Percentiles rank a stretch among this genome's conserved stretches.
phyloP scores from a whole-genome alignment of 164 flowering plant species.

The Magnolia sinica region DNA sequence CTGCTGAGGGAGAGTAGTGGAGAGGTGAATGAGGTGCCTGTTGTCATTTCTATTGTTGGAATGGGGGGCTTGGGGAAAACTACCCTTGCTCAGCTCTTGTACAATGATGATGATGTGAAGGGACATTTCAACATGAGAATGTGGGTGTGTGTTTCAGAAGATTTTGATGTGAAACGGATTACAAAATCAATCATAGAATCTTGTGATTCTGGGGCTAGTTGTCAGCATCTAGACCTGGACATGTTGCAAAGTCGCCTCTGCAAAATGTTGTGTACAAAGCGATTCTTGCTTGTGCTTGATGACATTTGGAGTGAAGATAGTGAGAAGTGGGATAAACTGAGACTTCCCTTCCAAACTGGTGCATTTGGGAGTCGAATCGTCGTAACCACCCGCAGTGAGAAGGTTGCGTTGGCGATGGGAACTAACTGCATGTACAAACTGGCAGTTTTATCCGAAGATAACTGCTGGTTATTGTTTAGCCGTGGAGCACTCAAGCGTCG shows the following conservation, averaged over 20 bases:
- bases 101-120: background rate
- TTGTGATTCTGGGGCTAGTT: no score
- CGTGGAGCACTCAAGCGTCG: background rate
- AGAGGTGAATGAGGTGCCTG: background rate
- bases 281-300: background rate
- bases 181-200: background rate
- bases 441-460: background rate
- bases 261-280: background rate
- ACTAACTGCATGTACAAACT: background rate
- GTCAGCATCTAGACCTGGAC: background rate
- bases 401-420: background rate
- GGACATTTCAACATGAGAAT: background rate
- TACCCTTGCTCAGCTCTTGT: constrained; percentile 4
- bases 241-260: background rate
- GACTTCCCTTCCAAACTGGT: background rate
- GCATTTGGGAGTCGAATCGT: background rate
- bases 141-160: background rate
- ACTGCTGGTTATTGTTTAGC: constrained; percentile 5
- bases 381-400: background rate
- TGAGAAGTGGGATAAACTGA: background rate
- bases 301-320: constrained; percentile 1
- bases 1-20: background rate
- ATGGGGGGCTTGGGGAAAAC: constrained; percentile 4
- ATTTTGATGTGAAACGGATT: background rate
- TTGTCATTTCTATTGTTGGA: constrained; percentile 1